Conservation (phyloP, 1,284 basidiomycete genomes). For the Ganoderma sinense region DNA sequence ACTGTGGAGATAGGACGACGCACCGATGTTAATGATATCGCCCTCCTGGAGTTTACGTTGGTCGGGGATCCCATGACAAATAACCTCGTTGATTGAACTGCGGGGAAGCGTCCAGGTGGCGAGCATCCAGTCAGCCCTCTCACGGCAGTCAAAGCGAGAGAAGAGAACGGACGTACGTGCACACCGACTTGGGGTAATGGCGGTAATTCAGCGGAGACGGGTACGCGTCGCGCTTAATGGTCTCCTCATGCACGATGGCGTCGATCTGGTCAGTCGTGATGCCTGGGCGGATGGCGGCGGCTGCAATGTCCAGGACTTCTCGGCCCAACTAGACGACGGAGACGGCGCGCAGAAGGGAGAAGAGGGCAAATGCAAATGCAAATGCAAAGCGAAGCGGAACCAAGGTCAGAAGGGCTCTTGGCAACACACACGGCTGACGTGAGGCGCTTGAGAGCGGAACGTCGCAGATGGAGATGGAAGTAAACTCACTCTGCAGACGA, state of each 20-base stretch:
- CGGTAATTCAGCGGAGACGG: constrained; percentile 96
- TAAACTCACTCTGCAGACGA: constrained; percentile 71
- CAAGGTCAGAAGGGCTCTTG: constrained; percentile 28
- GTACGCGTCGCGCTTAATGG: constrained; percentile 91
- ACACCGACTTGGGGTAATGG: constrained; percentile 94
- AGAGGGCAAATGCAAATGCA: not conserved
- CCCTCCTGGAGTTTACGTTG: constrained; percentile 86
- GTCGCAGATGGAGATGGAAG: constrained; percentile 22
- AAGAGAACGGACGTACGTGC: constrained; percentile 72
- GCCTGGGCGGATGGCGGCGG: constrained; percentile 86
- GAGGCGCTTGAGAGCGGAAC: constrained; percentile 32
- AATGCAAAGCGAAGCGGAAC: constrained; percentile 10
- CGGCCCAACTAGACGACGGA: constrained; percentile 71
- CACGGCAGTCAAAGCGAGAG: constrained; percentile 4
- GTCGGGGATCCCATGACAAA: constrained; percentile 98
- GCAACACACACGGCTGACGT: constrained; percentile 19
- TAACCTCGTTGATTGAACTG: constrained; percentile 93
- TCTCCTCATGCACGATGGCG: constrained; percentile 93
- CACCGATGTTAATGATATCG: constrained; percentile 94
- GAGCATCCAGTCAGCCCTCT: not conserved
- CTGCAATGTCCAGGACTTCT: constrained; percentile 92
- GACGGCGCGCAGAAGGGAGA: constrained; percentile 7
- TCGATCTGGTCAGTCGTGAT: constrained; percentile 97
- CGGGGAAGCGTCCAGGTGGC: constrained; percentile 5
- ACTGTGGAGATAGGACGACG: constrained; percentile 20